Evolutionary conservation across 1,284 basidiomycete genomes (phyloP), one percentile per base, ranked within the genome.

Genomic region (Cystobasidium sp.): DNA sequence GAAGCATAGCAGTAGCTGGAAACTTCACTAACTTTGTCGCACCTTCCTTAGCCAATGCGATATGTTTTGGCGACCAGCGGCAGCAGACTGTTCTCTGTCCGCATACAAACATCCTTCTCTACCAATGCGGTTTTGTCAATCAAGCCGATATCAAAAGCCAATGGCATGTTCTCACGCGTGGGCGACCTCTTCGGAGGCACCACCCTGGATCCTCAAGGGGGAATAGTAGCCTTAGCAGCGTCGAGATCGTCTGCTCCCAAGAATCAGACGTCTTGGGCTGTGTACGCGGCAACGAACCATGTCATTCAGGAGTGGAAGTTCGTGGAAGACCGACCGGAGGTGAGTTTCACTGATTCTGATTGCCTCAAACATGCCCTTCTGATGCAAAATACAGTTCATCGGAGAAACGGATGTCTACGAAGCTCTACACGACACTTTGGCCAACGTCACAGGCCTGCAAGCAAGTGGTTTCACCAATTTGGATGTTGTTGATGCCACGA

Each of bases 21-120:
- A 61, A 64, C 39, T 55, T 20, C n/a, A 24, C 22, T 43, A 10
- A 18, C 3, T 1, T 18, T 41, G n/a, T 22, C 55, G 55, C 53
- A 6, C 16, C 44, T 18, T 6, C 14, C 43, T 1, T 49, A 82
- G 80, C 75, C 77, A 12, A 78, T 78, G 41, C 80, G 75, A n/a
- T 83, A 81, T 64, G 68, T 83, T 46, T 63, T 83, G 52, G 82
- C 82, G 7, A 84, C 84, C 1, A 81, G 80, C 2, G 77, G 76
- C n/a, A 80, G 82, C 0, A 75, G 80, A 6, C 78, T 83, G 14
- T 82, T 81, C 76, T 79, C 79, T 3, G 64, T 83, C 5, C 82
- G 82, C 67, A 80, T 73, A 8, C 22, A 22, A 5, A 51, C 39
- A 20, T 1, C 62, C 1, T 58, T 47, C 52, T 22, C 52, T 7